Base-by-base conservation (phyloP, 2,329 filamentous ascomycete genomes). In the Pseudogymnoascus sp. region DNA sequence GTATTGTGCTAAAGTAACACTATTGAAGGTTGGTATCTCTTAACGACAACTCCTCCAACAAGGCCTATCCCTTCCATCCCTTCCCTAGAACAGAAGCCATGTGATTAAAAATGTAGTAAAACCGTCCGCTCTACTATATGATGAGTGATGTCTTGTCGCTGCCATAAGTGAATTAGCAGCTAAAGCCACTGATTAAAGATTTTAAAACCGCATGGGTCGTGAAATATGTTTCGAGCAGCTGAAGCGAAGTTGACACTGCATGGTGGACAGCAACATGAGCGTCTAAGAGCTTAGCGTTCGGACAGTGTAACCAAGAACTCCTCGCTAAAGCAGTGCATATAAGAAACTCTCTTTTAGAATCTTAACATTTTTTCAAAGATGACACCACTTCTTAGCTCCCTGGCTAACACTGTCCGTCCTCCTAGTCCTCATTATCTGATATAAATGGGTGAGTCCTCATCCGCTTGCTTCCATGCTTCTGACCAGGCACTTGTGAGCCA, bases 91-190 rank as follows among this genome's bases (percentile, higher is more conserved):
- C 5, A 57, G 50, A 33, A 33, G 28, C n/a, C 10, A 8, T 13
- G 33, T 31, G n/a, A 57, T 57, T 57, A 57, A 57, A 57, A 57
- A 57, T 33, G 50, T 35, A 21, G 28, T 57, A 57, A 33, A 33
- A 15, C 50, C 2, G 17, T 2, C 10, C 3, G 50, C 17, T 33
- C 28, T 28, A 2, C n/a, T 13, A 10, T 31, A 19, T 10, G 15
- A 17, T 17, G 15, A 28, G 11, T 4, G 21, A 4, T 26, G 19
- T 50, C 5, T 9, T 26, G 21, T 50, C 15, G 44, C 21, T 47
- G 19, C 40, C 10, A 23, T 23, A 6, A 47, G 7, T 6, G 42
- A 23, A 13, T 10, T 53, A 53, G 44, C n/a, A 28, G 44, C 26
- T 33, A 31, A 10, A 57, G 50, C 50, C 17, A 35, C 50, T 33